Percentiles rank a stretch among this genome's conserved stretches.
Evolutionary conservation across 2,329 filamentous ascomycete genomes (phyloP).

Genomic region (Fusarium lyarnte): DNA sequence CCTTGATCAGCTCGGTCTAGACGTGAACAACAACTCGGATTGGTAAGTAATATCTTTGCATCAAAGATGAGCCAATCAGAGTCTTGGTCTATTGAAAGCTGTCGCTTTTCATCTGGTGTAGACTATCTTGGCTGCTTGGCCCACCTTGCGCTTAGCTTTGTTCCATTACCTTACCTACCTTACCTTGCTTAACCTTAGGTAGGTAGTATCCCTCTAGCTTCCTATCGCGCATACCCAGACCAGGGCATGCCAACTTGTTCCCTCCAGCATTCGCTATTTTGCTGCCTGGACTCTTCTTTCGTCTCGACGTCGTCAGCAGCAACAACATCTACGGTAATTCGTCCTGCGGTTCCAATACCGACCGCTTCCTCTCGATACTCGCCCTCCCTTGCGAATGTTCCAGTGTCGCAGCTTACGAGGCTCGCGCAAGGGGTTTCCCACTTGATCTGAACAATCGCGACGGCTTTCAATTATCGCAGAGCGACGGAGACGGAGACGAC

Average conservation of each 20-base stretch:
- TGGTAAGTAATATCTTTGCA: neutral
- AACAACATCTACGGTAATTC: neutral
- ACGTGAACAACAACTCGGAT: neutral
- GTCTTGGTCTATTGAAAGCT: slow-evolving; percentile 28
- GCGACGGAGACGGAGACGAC: neutral
- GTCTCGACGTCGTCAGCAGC: neutral
- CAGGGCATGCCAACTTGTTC: slow-evolving; percentile 1
- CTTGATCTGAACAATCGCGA: slow-evolving; percentile 26
- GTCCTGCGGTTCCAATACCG: neutral
- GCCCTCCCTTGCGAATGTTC: slow-evolving; percentile 34
- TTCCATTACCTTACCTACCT: neutral
- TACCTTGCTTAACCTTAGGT: neutral
- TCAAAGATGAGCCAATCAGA: slow-evolving; percentile 33
- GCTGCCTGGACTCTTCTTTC: slow-evolving; percentile 11
- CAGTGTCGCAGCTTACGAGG: slow-evolving; percentile 37
- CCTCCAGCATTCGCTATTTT: slow-evolving; percentile 7
- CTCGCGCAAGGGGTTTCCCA: slow-evolving; percentile 40
- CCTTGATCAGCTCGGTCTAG: neutral
- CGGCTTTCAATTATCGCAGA: neutral
- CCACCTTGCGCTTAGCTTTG: neutral
- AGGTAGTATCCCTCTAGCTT: neutral
- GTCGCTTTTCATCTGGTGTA: slow-evolving; percentile 28
- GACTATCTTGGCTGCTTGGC: neutral
- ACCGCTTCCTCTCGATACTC: neutral
- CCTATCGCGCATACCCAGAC: slow-evolving; percentile 18